Conservation (phyloP, 768 basidiomycete genomes). For the Cystobasidium onofrii region DNA sequence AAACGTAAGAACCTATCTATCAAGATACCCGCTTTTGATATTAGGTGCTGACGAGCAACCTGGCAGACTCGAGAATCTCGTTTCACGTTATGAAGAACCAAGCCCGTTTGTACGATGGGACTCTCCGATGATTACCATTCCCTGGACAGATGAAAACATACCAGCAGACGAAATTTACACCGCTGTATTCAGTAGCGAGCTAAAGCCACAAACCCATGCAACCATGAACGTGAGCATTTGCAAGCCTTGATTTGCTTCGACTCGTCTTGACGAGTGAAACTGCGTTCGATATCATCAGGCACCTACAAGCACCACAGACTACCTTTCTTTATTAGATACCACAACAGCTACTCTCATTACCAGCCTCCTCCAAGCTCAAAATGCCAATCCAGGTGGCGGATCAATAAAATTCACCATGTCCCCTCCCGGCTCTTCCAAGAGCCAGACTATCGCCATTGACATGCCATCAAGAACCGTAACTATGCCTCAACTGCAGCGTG, state of each 20-base stretch:
- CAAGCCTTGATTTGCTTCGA: not conserved
- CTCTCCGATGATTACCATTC: conserved; percentile 78
- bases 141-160: conserved; percentile 55
- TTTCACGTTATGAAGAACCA: conserved; percentile 86
- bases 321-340: conserved; percentile 73
- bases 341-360: conserved; percentile 63
- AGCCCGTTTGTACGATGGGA: conserved; percentile 99
- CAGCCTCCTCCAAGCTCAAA: conserved; percentile 61
- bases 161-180: conserved; percentile 62
- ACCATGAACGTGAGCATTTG: conserved; percentile 59
- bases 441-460: conserved; percentile 45
- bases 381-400: conserved; percentile 50
- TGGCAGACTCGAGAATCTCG: conserved; percentile 69
- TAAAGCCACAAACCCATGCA: conserved; percentile 82
- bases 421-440: conserved; percentile 46
- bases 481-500: conserved; percentile 77
- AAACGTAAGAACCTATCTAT: too few species aligned
- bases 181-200: conserved; percentile 64
- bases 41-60: conserved; percentile 6
- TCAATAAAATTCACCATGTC: conserved; percentile 54
- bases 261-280: not conserved
- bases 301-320: conserved; percentile 75
- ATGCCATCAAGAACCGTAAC: conserved; percentile 61
- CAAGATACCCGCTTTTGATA: too few species aligned
- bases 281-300: conserved; percentile 50